These are phyloP conservation scores for Schwanniomyces yamadae DNA, from an alignment of 805 yeast species.

Conservation along the genomic window DNA sequence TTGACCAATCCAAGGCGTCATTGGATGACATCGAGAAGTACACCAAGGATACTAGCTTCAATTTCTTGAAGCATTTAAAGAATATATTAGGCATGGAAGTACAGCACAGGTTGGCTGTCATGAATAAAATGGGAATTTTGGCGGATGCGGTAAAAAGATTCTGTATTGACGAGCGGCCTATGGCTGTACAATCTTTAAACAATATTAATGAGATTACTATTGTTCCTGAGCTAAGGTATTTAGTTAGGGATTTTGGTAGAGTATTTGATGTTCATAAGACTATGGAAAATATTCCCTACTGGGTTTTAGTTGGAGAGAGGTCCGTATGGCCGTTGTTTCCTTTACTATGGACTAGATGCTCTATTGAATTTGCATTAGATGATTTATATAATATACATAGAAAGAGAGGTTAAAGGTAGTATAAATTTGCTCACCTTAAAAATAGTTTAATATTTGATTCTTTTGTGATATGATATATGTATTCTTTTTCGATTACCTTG, in stretches of 20 bases:
- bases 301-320: slow-evolving; percentile 88
- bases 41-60: slow-evolving; percentile 33
- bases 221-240: slow-evolving; percentile 78
- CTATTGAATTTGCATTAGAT: slow-evolving; percentile 86
- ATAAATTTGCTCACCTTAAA: slow-evolving; percentile 32
- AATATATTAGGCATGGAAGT: slow-evolving; percentile 71
- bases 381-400: slow-evolving; percentile 56
- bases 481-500: slow-evolving; percentile 56
- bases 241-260: slow-evolving; percentile 68
- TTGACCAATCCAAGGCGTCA: slow-evolving; percentile 33
- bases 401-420: slow-evolving; percentile 21
- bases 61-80: slow-evolving; percentile 37
- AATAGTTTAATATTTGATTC: slow-evolving; percentile 50
- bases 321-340: slow-evolving; percentile 93
- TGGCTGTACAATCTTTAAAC: slow-evolving; percentile 66
- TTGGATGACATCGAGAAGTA: slow-evolving; percentile 30
- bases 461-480: slow-evolving; percentile 56
- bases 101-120: slow-evolving; percentile 77
- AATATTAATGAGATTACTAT: slow-evolving; percentile 75
- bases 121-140: slow-evolving; percentile 75
- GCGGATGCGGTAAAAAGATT: slow-evolving; percentile 69
- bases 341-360: slow-evolving; percentile 80
- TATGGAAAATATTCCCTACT: slow-evolving; percentile 74
- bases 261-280: slow-evolving; percentile 75
- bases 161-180: slow-evolving; percentile 77